These are phyloP conservation scores for Ilyonectria robusta DNA, from an alignment of 2,329 filamentous ascomycete genomes.

Conservation along the genomic window DNA sequence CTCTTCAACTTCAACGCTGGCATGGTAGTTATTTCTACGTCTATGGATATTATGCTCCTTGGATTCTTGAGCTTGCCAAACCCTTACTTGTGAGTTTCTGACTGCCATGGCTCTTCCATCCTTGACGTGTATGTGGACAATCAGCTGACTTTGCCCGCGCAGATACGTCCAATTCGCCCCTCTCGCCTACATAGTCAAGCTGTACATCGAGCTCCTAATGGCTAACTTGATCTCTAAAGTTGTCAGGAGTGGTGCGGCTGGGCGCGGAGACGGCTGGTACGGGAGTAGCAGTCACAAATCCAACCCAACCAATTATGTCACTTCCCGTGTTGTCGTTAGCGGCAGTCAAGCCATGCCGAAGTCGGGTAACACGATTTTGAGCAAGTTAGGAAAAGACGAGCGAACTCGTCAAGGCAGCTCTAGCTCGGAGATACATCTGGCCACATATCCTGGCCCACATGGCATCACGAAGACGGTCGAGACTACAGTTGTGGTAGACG, in stretches of 20 bases:
- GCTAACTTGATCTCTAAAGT: conserved; percentile 64
- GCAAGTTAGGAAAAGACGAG: conserved; percentile 23
- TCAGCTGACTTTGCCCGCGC: conserved; percentile 22
- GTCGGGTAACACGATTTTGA: conserved; percentile 15
- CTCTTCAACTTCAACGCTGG: conserved; percentile 64
- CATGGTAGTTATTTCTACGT: conserved; percentile 63
- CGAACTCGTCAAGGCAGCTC: neutral
- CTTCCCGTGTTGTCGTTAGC: conserved; percentile 31
- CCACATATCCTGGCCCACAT: neutral
- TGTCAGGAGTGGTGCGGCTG: conserved; percentile 22
- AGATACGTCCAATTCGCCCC: conserved; percentile 64
- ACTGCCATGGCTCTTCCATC: neutral
- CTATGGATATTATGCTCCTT: conserved; percentile 58
- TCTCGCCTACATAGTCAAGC: conserved; percentile 65
- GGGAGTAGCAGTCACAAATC: conserved; percentile 26
- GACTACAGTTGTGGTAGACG: neutral
- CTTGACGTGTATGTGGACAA: conserved; percentile 24
- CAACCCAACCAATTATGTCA: conserved; percentile 28
- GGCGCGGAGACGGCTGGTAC: conserved; percentile 25
- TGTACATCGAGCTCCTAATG: conserved; percentile 68
- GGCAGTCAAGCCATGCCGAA: neutral
- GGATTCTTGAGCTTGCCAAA: conserved; percentile 43
- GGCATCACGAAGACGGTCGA: neutral
- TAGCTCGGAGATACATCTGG: conserved; percentile 32
- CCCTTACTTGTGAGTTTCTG: conserved; percentile 28